A percentile compares a stretch with the other conserved stretches of the same genome.
These are phyloP conservation scores for Pleurotus pulmonarius DNA, from an alignment of 768 basidiomycete genomes.

Conservation along the genomic window DNA sequence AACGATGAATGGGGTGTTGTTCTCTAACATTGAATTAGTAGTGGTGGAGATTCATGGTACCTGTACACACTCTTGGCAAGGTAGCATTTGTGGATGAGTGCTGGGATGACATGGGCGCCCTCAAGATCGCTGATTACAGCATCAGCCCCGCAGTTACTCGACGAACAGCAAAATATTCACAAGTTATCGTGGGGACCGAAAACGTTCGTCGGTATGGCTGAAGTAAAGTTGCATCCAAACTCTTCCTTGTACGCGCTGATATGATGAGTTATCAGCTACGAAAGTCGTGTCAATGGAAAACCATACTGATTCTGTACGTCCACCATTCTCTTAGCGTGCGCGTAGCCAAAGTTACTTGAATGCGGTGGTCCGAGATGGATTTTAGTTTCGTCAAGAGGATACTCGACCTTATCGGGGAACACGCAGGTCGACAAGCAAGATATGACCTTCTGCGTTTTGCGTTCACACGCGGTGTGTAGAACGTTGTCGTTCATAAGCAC, in stretches of 20 bases:
- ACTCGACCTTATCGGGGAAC: slow-evolving; percentile 92
- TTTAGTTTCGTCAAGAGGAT: slow-evolving; percentile 90
- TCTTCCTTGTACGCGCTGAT: slow-evolving; percentile 91
- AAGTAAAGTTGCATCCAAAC: slow-evolving; percentile 92
- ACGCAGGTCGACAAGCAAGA: slow-evolving; percentile 97
- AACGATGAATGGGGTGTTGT: slow-evolving; percentile 82
- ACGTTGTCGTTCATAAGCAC: slow-evolving; percentile 95
- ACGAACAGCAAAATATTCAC: slow-evolving; percentile 32
- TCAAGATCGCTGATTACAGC: slow-evolving; percentile 66
- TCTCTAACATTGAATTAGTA: slow-evolving; percentile 42
- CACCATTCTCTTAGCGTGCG: slow-evolving; percentile 93
- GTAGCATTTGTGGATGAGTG: slow-evolving; percentile 89
- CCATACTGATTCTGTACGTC: slow-evolving; percentile 92
- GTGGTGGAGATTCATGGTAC: neutral
- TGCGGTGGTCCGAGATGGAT: slow-evolving; percentile 93
- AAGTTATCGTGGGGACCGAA: slow-evolving; percentile 96
- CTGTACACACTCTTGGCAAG: slow-evolving; percentile 72
- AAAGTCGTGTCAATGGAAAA: neutral
- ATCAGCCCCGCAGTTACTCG: neutral
- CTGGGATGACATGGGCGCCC: slow-evolving; percentile 92
- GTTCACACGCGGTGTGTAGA: slow-evolving; percentile 67
- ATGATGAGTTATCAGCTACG: neutral
- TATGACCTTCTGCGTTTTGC: slow-evolving; percentile 72
- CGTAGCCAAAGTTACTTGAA: slow-evolving; percentile 93
- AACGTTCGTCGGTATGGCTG: slow-evolving; percentile 96